A percentile compares a stretch with the other conserved stretches of the same genome.
Evolutionary conservation across 192 early-diverging fungal genomes (phyloP).

Genomic region (Umbelopsis isabellina): DNA sequence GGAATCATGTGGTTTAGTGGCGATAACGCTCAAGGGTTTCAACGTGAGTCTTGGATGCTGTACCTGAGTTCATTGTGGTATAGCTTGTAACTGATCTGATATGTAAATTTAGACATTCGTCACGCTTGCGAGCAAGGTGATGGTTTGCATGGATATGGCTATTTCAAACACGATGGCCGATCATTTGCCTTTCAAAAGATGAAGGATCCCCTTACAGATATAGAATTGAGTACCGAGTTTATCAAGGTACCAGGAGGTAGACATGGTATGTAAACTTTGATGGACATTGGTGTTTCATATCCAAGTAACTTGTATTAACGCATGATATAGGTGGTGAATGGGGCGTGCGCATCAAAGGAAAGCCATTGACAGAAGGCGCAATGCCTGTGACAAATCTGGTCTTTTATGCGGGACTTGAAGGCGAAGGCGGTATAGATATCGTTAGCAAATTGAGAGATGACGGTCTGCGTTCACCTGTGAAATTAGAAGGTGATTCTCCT

Average conservation of each 20-base stretch:
- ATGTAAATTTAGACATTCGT: conserved; percentile 64
- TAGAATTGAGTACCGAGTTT: conserved; percentile 74
- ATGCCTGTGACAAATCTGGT: conserved; percentile 56
- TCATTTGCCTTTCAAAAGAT: conserved; percentile 78
- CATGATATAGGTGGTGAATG: conserved; percentile 67
- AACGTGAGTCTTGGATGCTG: conserved; percentile 39
- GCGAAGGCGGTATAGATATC: conserved; percentile 63
- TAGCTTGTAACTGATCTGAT: conserved; percentile 1
- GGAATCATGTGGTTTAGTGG: conserved; percentile 94
- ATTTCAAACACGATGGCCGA: conserved; percentile 85
- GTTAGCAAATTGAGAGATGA: conserved; percentile 32
- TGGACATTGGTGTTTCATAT: conserved; percentile 39
- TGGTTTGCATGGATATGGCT: conserved; percentile 79
- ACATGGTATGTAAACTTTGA: conserved; percentile 45
- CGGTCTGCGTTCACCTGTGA: conserved; percentile 39
- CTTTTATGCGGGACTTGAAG: conserved; percentile 84
- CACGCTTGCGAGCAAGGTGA: conserved; percentile 94
- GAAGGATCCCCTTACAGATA: conserved; percentile 64
- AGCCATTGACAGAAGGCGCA: conserved; percentile 48
- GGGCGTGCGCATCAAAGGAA: conserved; percentile 79
- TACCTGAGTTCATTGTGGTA: background rate
- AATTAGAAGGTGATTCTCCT: conserved; percentile 58
- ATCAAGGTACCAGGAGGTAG: conserved; percentile 68
- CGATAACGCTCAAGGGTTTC: conserved; percentile 55
- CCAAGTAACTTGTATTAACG: conserved; percentile 32